phyloP scores from a whole-genome alignment of 495 filamentous ascomycete species.

The Trichoderma virens region DNA sequence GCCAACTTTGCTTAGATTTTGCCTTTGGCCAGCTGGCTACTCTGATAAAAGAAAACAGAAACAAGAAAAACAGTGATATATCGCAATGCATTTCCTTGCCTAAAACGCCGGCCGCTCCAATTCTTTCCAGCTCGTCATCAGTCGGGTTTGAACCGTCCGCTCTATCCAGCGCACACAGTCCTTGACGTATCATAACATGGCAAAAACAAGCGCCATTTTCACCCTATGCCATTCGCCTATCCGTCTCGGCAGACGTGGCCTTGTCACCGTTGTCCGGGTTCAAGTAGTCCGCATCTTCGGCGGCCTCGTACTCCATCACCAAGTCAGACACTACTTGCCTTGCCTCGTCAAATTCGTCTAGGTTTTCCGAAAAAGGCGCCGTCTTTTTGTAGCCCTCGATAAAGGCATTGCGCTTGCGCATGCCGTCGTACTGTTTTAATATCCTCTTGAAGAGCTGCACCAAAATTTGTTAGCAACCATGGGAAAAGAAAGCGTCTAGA shows the following conservation, averaged over 20 bases:
- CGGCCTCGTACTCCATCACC: slow-evolving; percentile 91
- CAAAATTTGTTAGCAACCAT: background rate
- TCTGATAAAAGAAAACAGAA: background rate
- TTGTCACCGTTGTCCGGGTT: slow-evolving; percentile 53
- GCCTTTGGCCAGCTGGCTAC: background rate
- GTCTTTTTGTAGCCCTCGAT: slow-evolving; percentile 93
- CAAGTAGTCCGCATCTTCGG: slow-evolving; percentile 81
- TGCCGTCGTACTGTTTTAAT: slow-evolving; percentile 77
- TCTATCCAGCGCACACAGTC: background rate
- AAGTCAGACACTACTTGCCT: slow-evolving; percentile 79
- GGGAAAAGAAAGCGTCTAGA: background rate
- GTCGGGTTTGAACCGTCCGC: background rate
- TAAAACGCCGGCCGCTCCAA: slow-evolving; percentile 5
- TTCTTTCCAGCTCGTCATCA: background rate
- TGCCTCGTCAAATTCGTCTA: slow-evolving; percentile 95
- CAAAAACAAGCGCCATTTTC: background rate
- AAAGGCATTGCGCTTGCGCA: slow-evolving; percentile 95
- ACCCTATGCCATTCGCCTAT: slow-evolving; percentile 31
- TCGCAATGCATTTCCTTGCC: background rate
- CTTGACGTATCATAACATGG: background rate
- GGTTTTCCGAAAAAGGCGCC: slow-evolving; percentile 76
- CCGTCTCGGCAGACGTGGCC: slow-evolving; percentile 35
- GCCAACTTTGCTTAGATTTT: background rate
- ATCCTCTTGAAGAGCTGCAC: slow-evolving; percentile 80
- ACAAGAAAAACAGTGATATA: background rate